Percentiles rank a stretch among this genome's conserved stretches.
Evolutionary conservation across 2,329 filamentous ascomycete species (phyloP).

Genomic region (Microdochium trichocladiopsis): DNA sequence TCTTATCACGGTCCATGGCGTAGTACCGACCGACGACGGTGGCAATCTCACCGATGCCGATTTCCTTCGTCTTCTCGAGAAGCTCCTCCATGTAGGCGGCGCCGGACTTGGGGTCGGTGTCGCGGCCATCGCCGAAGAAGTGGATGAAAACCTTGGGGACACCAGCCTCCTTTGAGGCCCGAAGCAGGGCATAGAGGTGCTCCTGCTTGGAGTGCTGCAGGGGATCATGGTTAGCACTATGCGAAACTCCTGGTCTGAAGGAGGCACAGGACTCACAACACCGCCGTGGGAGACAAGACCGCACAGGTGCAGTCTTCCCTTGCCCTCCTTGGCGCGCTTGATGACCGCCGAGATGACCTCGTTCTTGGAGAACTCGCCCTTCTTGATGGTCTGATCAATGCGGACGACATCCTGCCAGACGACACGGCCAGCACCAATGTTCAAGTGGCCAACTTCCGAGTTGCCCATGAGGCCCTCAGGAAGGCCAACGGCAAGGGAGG

Average conservation of each 20-base stretch:
- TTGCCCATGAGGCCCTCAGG: conserved; percentile 98
- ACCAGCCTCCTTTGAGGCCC: conserved; percentile 80
- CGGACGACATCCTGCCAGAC: conserved; percentile 98
- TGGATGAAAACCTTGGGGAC: conserved; percentile 94
- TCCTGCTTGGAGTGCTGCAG: conserved; percentile 82
- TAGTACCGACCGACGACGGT: conserved; percentile 96
- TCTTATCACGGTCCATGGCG: conserved; percentile 99
- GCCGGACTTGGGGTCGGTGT: conserved; percentile 94
- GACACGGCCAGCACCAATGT: conserved; percentile 94
- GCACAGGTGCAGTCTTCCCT: conserved; percentile 85
- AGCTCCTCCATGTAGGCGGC: conserved; percentile 83
- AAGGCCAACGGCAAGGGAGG: conserved; percentile 88
- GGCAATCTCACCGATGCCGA: conserved; percentile 80
- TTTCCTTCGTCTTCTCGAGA: conserved; percentile 71
- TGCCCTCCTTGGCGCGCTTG: conserved; percentile 74
- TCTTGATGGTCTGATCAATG: conserved; percentile 90
- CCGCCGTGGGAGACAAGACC: conserved; percentile 93
- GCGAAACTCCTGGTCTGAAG: conserved; percentile 15
- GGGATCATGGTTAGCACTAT: conserved; percentile 6
- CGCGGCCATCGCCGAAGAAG: conserved; percentile 97
- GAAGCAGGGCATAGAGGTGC: conserved; percentile 80
- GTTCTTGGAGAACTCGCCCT: conserved; percentile 68
- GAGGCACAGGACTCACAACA: conserved; percentile 45
- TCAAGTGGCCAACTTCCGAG: conserved; percentile 96
- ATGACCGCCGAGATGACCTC: conserved; percentile 72